phyloP scores from a whole-genome alignment of 345 rosid genomes.

The Eutrema heterophyllum region DNA sequence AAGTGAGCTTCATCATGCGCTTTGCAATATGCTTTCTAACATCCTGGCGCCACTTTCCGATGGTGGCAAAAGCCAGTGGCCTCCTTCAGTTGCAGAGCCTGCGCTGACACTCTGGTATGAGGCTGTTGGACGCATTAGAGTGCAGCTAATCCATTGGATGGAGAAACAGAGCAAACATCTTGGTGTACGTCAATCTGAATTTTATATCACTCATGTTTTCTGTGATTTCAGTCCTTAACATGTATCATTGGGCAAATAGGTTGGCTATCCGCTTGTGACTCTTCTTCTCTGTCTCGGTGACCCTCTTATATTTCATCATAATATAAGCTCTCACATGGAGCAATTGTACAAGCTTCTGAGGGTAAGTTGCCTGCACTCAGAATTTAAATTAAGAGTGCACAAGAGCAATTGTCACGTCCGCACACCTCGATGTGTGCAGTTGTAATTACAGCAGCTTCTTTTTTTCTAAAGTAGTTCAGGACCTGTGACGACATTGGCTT shows the following conservation, averaged over 20 bases:
- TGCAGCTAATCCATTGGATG: constrained; percentile 88
- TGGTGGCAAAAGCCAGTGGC: constrained; percentile 95
- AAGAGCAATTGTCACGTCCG: neutral
- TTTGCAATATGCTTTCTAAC: constrained; percentile 95
- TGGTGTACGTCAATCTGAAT: constrained; percentile 50
- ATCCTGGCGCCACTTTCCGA: constrained; percentile 95
- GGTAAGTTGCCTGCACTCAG: constrained; percentile 47
- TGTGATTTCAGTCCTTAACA: constrained; percentile 18
- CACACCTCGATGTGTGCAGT: neutral
- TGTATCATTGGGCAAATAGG: constrained; percentile 43
- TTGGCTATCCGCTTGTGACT: constrained; percentile 96
- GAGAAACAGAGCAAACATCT: constrained; percentile 98
- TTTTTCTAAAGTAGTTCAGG: neutral
- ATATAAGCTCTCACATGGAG: constrained; percentile 90
- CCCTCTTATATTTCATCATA: constrained; percentile 82
- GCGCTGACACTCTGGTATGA: constrained; percentile 94
- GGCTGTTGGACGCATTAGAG: constrained; percentile 91
- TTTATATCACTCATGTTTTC: neutral
- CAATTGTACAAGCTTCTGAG: constrained; percentile 94
- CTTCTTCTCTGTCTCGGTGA: constrained; percentile 98
- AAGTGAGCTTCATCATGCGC: constrained; percentile 96
- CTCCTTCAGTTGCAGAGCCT: constrained; percentile 88
- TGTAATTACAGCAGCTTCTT: neutral
- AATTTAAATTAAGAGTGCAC: constrained; percentile 1
- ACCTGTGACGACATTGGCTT: constrained; percentile 8